phyloP scores from a whole-genome alignment of 495 filamentous ascomycete species.

The Penicillium cinerascens region DNA sequence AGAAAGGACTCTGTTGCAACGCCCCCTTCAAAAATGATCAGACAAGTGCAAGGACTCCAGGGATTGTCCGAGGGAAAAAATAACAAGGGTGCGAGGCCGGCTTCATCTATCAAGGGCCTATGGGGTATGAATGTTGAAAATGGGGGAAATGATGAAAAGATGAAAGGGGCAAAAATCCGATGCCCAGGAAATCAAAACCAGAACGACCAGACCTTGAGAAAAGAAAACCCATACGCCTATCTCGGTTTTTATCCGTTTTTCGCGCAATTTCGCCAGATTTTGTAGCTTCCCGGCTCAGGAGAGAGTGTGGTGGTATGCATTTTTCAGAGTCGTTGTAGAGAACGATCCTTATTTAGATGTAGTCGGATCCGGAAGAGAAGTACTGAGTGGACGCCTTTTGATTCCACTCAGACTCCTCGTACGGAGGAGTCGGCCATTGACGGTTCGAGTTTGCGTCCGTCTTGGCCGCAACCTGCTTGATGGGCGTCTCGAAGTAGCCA shows the following conservation, averaged over 20 bases:
- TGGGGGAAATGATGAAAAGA: conserved; percentile 12
- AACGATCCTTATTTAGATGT: conserved; percentile 32
- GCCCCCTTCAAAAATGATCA: conserved; percentile 16
- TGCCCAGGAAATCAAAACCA: conserved; percentile 16
- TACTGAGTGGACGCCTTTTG: conserved; percentile 67
- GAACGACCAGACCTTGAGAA: conserved; percentile 26
- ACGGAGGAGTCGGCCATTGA: conserved; percentile 96
- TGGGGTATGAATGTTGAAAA: conserved; percentile 40
- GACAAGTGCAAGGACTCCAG: conserved; percentile 28
- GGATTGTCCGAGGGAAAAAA: conserved; percentile 11
- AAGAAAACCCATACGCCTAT: conserved; percentile 36
- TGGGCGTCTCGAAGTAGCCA: conserved; percentile 59
- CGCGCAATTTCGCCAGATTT: conserved; percentile 27
- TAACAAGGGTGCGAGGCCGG: conserved; percentile 37
- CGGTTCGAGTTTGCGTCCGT: conserved; percentile 54
- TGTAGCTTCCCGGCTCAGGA: conserved; percentile 18
- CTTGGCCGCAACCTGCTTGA: conserved; percentile 59
- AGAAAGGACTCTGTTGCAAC: conserved; percentile 29
- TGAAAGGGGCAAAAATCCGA: conserved; percentile 13
- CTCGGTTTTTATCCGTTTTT: conserved; percentile 28
- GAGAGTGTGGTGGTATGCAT: conserved; percentile 11
- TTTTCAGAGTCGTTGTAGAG: conserved; percentile 6
- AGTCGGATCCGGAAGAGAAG: conserved; percentile 60
- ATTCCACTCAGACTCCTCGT: conserved; percentile 85
- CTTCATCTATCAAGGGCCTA: conserved; percentile 42